phyloP scores from a whole-genome alignment of 2,329 filamentous ascomycete species.

The Fusarium sp. region DNA sequence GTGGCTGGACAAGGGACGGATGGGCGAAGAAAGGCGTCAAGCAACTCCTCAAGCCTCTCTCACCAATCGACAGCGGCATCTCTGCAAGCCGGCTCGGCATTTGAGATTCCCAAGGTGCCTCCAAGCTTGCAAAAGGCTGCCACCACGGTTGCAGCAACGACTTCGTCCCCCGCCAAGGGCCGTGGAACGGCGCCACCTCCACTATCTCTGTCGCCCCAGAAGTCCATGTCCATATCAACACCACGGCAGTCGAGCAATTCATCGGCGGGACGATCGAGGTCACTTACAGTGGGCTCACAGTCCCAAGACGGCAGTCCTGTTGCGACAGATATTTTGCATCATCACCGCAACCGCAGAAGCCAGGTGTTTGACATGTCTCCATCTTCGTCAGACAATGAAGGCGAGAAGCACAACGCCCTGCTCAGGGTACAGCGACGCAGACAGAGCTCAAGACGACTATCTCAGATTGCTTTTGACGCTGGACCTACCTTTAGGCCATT shows the following conservation, averaged over 20 bases:
- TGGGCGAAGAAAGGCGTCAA: constrained; percentile 87
- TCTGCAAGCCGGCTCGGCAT: constrained; percentile 76
- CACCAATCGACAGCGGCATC: constrained; percentile 73
- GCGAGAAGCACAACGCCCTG: constrained; percentile 88
- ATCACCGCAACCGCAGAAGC: constrained; percentile 90
- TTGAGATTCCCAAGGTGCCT: constrained; percentile 76
- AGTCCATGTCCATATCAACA: constrained; percentile 65
- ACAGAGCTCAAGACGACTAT: constrained; percentile 95
- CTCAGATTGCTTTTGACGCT: constrained; percentile 87
- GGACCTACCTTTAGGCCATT: constrained; percentile 89
- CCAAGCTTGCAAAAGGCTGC: constrained; percentile 71
- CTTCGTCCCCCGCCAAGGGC: constrained; percentile 66
- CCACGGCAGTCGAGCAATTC: constrained; percentile 71
- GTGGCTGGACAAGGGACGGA: constrained; percentile 86
- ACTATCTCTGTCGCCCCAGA: constrained; percentile 71
- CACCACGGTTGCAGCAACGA: constrained; percentile 60
- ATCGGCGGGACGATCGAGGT: constrained; percentile 79
- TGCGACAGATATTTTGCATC: constrained; percentile 74
- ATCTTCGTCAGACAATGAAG: constrained; percentile 97
- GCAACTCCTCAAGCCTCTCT: constrained; percentile 85
- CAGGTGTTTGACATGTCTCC: constrained; percentile 97
- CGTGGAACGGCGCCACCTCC: constrained; percentile 63
- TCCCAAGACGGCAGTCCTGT: constrained; percentile 91
- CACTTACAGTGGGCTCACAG: constrained; percentile 93
- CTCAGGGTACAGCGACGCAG: constrained; percentile 91